A percentile compares a stretch with the other conserved stretches of the same genome.
Conservation (phyloP, 2,329 filamentous ascomycete species). For the Trichoderma koningii region DNA sequence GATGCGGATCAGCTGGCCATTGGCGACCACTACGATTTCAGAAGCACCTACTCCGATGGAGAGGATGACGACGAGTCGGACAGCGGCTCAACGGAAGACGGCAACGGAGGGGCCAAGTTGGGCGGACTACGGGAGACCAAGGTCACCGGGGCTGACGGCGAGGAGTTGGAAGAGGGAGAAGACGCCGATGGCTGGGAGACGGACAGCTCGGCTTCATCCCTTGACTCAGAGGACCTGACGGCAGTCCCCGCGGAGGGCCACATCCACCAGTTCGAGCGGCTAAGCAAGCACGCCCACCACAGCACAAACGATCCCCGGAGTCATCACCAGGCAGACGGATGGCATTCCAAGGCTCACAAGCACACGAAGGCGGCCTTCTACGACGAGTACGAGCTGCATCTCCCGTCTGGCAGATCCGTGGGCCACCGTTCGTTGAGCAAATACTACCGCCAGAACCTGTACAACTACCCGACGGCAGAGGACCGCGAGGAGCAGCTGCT, state of each 20-base stretch:
- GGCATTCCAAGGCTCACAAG: slow-evolving; percentile 81
- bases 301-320: slow-evolving; percentile 68
- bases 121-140: slow-evolving; percentile 60
- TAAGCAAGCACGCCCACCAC: slow-evolving; percentile 75
- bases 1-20: slow-evolving; percentile 92
- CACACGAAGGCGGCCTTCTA: slow-evolving; percentile 75
- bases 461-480: slow-evolving; percentile 75
- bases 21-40: slow-evolving; percentile 96
- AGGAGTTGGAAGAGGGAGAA: slow-evolving; percentile 53
- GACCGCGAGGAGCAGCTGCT: slow-evolving; percentile 71
- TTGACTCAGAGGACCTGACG: slow-evolving; percentile 81
- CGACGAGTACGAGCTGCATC: slow-evolving; percentile 89
- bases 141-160: slow-evolving; percentile 53
- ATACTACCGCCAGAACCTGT: slow-evolving; percentile 92
- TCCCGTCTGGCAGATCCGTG: slow-evolving; percentile 85
- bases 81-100: slow-evolving; percentile 46
- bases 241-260: slow-evolving; percentile 75
- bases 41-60: slow-evolving; percentile 88
- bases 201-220: slow-evolving; percentile 84
- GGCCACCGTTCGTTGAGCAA: slow-evolving; percentile 84
- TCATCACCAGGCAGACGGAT: slow-evolving; percentile 75
- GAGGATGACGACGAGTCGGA: slow-evolving; percentile 54
- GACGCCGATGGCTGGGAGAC: slow-evolving; percentile 90
- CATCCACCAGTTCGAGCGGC: slow-evolving; percentile 69
- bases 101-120: slow-evolving; percentile 65